These are phyloP conservation scores for Euphorbia lathyris DNA, from an alignment of 345 rosid species.

Conservation along the genomic window DNA sequence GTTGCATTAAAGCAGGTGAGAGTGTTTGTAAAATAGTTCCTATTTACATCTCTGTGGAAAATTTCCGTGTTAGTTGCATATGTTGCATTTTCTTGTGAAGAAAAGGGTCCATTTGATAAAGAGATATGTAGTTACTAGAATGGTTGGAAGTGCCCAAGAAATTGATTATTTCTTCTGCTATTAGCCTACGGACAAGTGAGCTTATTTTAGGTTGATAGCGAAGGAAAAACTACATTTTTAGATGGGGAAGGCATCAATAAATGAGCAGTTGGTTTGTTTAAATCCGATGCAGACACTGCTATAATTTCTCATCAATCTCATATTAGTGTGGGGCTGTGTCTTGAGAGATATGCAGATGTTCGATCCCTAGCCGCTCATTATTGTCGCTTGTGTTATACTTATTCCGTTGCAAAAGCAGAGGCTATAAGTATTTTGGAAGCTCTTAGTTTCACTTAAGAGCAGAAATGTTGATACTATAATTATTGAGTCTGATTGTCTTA, in stretches of 20 bases:
- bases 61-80: neutral
- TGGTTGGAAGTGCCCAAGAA: neutral
- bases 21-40: constrained; percentile 5
- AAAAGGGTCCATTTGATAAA: neutral
- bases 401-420: too few relatives aligned
- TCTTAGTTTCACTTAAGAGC: too few relatives aligned
- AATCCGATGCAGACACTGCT: neutral
- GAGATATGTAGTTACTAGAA: neutral
- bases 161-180: neutral
- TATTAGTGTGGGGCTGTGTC: too few relatives aligned
- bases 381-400: too few relatives aligned
- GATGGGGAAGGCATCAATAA: neutral
- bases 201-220: neutral
- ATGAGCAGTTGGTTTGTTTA: neutral
- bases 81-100: neutral
- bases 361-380: too few relatives aligned
- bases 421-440: too few relatives aligned
- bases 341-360: too few relatives aligned
- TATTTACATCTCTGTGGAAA: neutral
- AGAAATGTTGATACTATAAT: too few relatives aligned
- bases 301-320: too few relatives aligned
- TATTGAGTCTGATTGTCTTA: too few relatives aligned
- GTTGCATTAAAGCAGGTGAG: constrained; percentile 90
- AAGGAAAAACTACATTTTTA: neutral
- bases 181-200: neutral